phyloP scores from a whole-genome alignment of 768 basidiomycete genomes.

The Trametes cingulata region DNA sequence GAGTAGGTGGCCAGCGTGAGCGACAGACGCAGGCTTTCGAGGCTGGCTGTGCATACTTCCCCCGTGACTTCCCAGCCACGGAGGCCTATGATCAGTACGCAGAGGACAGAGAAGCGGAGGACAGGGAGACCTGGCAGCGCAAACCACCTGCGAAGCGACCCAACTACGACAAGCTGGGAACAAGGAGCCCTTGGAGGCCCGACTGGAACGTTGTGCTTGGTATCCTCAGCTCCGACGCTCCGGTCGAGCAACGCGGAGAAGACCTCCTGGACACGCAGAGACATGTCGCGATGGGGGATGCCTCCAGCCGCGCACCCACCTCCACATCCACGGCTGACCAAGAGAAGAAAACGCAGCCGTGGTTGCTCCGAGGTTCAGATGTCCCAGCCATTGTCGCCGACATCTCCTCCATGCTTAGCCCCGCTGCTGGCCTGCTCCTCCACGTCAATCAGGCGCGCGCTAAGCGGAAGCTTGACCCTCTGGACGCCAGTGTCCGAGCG shows the following conservation, averaged over 20 bases:
- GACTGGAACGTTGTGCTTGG: conserved; percentile 80
- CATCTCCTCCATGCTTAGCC: conserved; percentile 40
- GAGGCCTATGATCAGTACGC: conserved; percentile 54
- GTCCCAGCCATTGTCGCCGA: conserved; percentile 47
- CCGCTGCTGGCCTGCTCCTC: conserved; percentile 45
- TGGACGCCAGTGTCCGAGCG: conserved; percentile 37
- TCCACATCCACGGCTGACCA: background rate
- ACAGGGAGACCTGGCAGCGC: conserved; percentile 65
- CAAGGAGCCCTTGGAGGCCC: conserved; percentile 69
- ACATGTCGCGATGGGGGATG: conserved; percentile 33
- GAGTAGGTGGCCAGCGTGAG: conserved; percentile 85
- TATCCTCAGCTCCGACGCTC: conserved; percentile 26
- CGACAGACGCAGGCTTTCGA: conserved; percentile 81
- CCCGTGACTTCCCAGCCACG: conserved; percentile 74
- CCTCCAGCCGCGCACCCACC: background rate
- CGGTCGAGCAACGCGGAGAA: conserved; percentile 10
- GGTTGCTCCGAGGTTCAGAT: conserved; percentile 69
- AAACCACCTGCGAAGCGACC: conserved; percentile 88
- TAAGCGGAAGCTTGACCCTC: conserved; percentile 50
- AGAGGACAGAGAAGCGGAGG: conserved; percentile 49
- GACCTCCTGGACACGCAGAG: conserved; percentile 61
- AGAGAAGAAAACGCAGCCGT: conserved; percentile 42
- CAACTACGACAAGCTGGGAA: conserved; percentile 66
- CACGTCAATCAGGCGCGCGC: conserved; percentile 60
- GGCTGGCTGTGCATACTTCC: conserved; percentile 72